phyloP scores from a whole-genome alignment of 2,329 filamentous ascomycete genomes.

The Kalaharituber pfeilii region DNA sequence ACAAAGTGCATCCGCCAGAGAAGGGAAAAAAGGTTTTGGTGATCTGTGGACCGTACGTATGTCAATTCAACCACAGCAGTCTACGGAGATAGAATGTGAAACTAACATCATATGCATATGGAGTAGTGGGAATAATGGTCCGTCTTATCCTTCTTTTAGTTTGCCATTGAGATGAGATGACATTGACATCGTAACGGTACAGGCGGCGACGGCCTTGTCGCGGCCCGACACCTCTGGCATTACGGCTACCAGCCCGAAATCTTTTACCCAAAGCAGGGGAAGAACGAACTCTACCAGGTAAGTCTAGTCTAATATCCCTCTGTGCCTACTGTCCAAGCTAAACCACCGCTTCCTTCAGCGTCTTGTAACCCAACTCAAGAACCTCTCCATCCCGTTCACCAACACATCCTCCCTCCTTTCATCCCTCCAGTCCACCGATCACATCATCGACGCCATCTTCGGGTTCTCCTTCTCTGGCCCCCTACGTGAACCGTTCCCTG shows the following conservation, averaged over 20 bases:
- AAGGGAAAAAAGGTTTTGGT: slow-evolving; percentile 60
- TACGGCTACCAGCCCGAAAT: slow-evolving; percentile 80
- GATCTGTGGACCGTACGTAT: slow-evolving; percentile 56
- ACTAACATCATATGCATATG: too few relatives aligned
- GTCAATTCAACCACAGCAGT: too few relatives aligned
- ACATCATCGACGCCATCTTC: slow-evolving; percentile 85
- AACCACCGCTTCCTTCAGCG: slow-evolving; percentile 47
- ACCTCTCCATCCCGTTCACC: slow-evolving; percentile 67
- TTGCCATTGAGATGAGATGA: too few relatives aligned
- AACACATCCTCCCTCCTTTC: slow-evolving; percentile 47
- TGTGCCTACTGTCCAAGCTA: too few relatives aligned
- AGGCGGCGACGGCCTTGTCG: slow-evolving; percentile 85
- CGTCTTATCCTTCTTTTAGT: too few relatives aligned
- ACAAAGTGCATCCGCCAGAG: slow-evolving; percentile 58
- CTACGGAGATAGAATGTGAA: too few relatives aligned
- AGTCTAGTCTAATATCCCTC: slow-evolving; percentile 36
- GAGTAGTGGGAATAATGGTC: slow-evolving; percentile 45
- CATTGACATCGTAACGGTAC: too few relatives aligned
- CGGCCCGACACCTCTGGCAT: slow-evolving; percentile 75
- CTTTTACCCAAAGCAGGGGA: slow-evolving; percentile 84
- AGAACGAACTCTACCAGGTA: slow-evolving; percentile 61
- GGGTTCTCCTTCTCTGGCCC: slow-evolving; percentile 87
- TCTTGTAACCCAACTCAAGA: slow-evolving; percentile 65
- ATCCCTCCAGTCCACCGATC: slow-evolving; percentile 51
- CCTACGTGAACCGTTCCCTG: slow-evolving; percentile 78